phyloP scores from a whole-genome alignment of 2,329 filamentous ascomycete genomes.

The Penicillium occitanis region DNA sequence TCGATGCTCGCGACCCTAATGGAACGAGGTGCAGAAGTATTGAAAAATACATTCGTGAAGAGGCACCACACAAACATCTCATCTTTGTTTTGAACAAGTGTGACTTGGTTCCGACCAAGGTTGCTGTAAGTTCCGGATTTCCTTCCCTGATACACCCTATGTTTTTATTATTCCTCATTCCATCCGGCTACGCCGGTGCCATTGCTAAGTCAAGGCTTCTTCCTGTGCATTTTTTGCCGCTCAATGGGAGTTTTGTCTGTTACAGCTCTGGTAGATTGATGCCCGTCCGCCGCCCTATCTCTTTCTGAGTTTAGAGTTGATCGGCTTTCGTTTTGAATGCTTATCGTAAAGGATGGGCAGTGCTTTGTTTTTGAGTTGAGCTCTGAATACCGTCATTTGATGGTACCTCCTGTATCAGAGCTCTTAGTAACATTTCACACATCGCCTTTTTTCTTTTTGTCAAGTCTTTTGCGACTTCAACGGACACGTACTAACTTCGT shows the following conservation, averaged over 20 bases:
- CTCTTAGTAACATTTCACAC: slow-evolving; percentile 99
- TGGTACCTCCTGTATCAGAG: slow-evolving; percentile 66
- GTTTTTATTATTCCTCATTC: slow-evolving; percentile 23
- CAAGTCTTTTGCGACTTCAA: slow-evolving; percentile 25
- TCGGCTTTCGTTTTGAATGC: slow-evolving; percentile 83
- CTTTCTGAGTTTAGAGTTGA: slow-evolving; percentile 67
- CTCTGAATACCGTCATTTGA: slow-evolving; percentile 62
- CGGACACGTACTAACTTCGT: slow-evolving; percentile 30
- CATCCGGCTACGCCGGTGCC: slow-evolving; percentile 32
- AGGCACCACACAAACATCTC: slow-evolving; percentile 94
- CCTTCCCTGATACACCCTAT: neutral
- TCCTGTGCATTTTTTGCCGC: slow-evolving; percentile 59
- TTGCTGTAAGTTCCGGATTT: slow-evolving; percentile 76
- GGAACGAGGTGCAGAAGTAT: slow-evolving; percentile 87
- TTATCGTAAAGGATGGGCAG: slow-evolving; percentile 70
- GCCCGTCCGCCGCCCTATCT: slow-evolving; percentile 66
- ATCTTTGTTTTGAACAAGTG: slow-evolving; percentile 89
- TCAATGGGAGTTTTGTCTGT: slow-evolving; percentile 84
- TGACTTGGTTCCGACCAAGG: slow-evolving; percentile 85
- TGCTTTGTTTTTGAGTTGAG: slow-evolving; percentile 98
- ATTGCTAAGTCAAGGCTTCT: slow-evolving; percentile 88
- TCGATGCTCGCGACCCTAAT: slow-evolving; percentile 84
- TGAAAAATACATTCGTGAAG: slow-evolving; percentile 89
- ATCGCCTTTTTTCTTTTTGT: slow-evolving; percentile 45
- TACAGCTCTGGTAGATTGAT: slow-evolving; percentile 98